Base-by-base conservation (phyloP, 148 eudicot genomes). In the Salicornia ramosissima region DNA sequence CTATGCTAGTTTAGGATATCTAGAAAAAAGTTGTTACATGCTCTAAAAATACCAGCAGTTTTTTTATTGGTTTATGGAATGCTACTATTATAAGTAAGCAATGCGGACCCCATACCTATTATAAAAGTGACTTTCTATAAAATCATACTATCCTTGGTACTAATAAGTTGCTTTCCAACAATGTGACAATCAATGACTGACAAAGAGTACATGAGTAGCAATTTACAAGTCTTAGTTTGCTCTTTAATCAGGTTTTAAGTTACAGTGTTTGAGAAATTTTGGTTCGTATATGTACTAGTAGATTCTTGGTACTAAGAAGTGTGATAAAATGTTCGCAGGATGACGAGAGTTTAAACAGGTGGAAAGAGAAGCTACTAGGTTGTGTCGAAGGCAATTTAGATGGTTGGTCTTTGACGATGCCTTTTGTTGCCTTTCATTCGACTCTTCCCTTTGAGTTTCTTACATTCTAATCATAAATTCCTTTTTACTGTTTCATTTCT, bases 351-450 rank as follows among this genome's bases (percentile, higher is more conserved):
- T 78, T 86, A 59, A 81, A 85, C 66, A 84, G 91, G 72, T 87
- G 91, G 91, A 87, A 87, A 81, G 91, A 85, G 72, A 79, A 87
- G 80, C 78, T 87, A 31, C 84, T 87, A 4, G 88, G 91, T 40
- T 77, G 79, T 60, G 60, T 85, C 29, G 88, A 82, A 75, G 78
- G 83, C 60, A 69, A 87, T 64, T 79, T 87, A 62, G 64, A 71
- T 71, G 88, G 91, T 87, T 71, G 54, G 90, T 74, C 67, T 70
- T 42, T 9, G 42, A 29, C 16, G 21, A 39, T 24, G 15, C 50
- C 42, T 42, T 50, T 36, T 19, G 66, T n/a, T 46, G 19, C 28
- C 13, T 25, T 67, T 33, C 5, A 50, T 51, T n/a, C 42, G 25
- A 15, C 50, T 36, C 24, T 39, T 45, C 26, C 49, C 49, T 4